phyloP scores from a whole-genome alignment of 2,329 filamentous ascomycete genomes.

The Ophiostoma quercus region DNA sequence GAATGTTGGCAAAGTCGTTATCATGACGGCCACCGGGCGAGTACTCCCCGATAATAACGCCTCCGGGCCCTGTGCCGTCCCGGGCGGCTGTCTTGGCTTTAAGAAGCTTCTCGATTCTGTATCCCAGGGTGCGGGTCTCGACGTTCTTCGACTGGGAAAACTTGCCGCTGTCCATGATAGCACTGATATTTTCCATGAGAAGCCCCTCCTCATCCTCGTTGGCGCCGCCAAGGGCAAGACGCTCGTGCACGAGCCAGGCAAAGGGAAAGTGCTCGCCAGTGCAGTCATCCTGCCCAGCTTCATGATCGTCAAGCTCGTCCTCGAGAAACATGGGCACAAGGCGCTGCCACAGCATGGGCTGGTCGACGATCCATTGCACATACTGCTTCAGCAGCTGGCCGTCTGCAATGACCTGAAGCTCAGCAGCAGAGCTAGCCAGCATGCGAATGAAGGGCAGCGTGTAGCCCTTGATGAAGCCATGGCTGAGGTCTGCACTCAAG shows the following conservation, averaged over 20 bases:
- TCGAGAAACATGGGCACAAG: constrained; percentile 36
- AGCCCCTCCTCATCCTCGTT: constrained; percentile 25
- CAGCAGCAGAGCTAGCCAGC: constrained; percentile 36
- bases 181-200: constrained; percentile 28
- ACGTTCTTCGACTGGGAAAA: constrained; percentile 30
- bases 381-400: constrained; percentile 47
- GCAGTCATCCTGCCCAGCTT: constrained; percentile 27
- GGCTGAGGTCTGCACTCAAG: constrained; percentile 30
- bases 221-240: constrained; percentile 39
- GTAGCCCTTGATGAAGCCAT: constrained; percentile 32
- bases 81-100: constrained; percentile 26
- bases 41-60: background rate
- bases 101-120: constrained; percentile 39
- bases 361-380: constrained; percentile 44
- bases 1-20: constrained; percentile 62
- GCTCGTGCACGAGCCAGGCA: constrained; percentile 46
- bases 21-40: constrained; percentile 64
- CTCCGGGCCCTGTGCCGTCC: background rate
- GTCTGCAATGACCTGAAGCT: constrained; percentile 44
- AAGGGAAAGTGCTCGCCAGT: constrained; percentile 36
- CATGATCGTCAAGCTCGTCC: constrained; percentile 32
- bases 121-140: constrained; percentile 29
- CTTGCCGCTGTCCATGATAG: constrained; percentile 29
- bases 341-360: constrained; percentile 51
- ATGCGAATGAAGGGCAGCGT: constrained; percentile 35